Base-by-base conservation (phyloP, 225 moss, liverwort and hornwort genomes). In the Straminergon stramineum region DNA sequence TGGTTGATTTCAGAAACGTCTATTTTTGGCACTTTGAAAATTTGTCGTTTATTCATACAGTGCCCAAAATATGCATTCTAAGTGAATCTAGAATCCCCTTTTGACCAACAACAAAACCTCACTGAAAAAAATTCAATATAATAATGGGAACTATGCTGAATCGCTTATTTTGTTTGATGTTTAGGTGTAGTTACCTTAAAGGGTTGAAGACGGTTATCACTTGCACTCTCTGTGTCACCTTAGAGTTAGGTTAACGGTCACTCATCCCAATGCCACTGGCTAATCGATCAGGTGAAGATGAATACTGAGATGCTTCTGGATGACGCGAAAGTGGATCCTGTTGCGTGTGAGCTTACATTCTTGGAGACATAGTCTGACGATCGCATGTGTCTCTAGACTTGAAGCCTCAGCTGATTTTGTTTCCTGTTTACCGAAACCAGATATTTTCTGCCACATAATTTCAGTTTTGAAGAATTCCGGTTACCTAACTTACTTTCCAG, bases 1-100 rank as follows among this genome's bases (percentile, higher is more conserved):
- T 28, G 1, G 16, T 43, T 0, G 0, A 0, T 28, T 74, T 16
- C 6, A 43, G 1, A 45, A n/a, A 45, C 17, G 45, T 6, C 11
- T 6, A 30, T 17, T 23, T 13, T 23, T 23, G 13, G 0, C 4
- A 69, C 37, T 69, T 39, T 22, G 0, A 74, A 73, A 30, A 74
- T 45, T 17, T 2, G 6, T 30, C 30, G 11, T 74, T 17, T 30
- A 17, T 17, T 37, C 7, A 17, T 17, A 48, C 0, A 0, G 2
- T 18, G 31, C 48, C 31, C 7, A 27, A 74, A 48, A 30, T 31
- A 75, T 75, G 75, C 30, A 48, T 75, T 48, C 10, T 43, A 75
- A 17, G 1, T 11, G 4, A 18, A 31, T 48, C 11, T 31, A 75
- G 4, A 75, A 75, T 48, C 11, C 18, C 28, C 17, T 48, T 45